A percentile compares a stretch with the other conserved stretches of the same genome.
These are phyloP conservation scores for Exophiala bonariae DNA, from an alignment of 2,329 filamentous ascomycete genomes.

Conservation along the genomic window DNA sequence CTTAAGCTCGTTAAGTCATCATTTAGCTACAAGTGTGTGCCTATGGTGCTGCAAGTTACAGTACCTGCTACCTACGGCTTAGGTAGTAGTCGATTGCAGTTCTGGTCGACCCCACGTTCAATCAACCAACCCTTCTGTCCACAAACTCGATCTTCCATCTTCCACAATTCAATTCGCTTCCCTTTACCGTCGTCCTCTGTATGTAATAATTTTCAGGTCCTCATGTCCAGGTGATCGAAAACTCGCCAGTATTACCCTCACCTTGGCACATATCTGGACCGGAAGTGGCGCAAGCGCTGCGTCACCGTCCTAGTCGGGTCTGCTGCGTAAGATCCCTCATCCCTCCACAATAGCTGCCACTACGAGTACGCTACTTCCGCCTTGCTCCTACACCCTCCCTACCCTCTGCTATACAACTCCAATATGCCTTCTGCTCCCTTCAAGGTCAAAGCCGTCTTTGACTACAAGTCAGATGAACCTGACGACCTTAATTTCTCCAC, in stretches of 20 bases:
- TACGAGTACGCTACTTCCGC: conserved; percentile 25
- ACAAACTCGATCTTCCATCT: background rate
- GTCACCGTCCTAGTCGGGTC: conserved; percentile 16
- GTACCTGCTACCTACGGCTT: too few species aligned
- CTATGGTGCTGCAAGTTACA: too few species aligned
- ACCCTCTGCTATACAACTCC: conserved; percentile 30
- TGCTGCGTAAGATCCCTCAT: conserved; percentile 20
- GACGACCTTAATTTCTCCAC: conserved; percentile 86
- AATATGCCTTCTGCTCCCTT: conserved; percentile 73
- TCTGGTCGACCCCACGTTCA: too few species aligned
- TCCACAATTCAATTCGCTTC: background rate
- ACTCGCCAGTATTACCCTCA: conserved; percentile 15
- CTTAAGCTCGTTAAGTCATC: too few species aligned
- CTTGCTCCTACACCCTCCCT: conserved; percentile 24
- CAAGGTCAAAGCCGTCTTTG: conserved; percentile 94
- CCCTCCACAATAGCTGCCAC: conserved; percentile 2
- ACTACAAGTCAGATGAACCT: conserved; percentile 89
- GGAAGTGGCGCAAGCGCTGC: conserved; percentile 23
- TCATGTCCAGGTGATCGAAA: conserved; percentile 10
- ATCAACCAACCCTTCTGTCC: too few species aligned
- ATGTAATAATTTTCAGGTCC: background rate
- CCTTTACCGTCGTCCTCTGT: conserved; percentile 1
- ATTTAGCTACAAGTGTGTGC: too few species aligned
- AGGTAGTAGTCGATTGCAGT: too few species aligned
- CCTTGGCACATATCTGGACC: conserved; percentile 16